Evolutionary conservation across 805 yeast species (phyloP).

Genomic region (Blastobotrys robertii): DNA sequence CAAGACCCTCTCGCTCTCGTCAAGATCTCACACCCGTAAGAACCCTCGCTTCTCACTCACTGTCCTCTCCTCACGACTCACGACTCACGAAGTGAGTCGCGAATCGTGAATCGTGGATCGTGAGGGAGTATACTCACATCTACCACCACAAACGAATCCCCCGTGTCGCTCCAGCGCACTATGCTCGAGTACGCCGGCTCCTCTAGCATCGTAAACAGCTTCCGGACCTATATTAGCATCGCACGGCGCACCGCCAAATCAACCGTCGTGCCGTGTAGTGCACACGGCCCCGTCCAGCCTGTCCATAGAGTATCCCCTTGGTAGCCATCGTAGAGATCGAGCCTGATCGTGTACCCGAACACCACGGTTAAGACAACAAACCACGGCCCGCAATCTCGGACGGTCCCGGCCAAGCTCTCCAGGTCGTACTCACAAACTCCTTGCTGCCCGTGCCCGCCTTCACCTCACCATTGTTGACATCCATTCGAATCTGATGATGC

Average conservation of each 20-base stretch:
- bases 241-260: too few relatives aligned
- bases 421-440: constrained; percentile 2
- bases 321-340: too few relatives aligned
- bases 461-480: not conserved
- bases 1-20: too few relatives aligned
- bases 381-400: too few relatives aligned
- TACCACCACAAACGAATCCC: constrained; percentile 78
- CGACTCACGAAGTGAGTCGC: not conserved
- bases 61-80: too few relatives aligned
- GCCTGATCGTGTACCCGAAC: too few relatives aligned
- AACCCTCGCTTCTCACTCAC: too few relatives aligned
- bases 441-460: not conserved
- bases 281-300: too few relatives aligned
- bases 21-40: too few relatives aligned
- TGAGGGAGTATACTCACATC: constrained; percentile 35
- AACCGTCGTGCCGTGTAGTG: not conserved
- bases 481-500: not conserved
- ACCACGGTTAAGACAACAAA: too few relatives aligned
- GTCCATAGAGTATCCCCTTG: too few relatives aligned
- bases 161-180: constrained; percentile 79
- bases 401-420: too few relatives aligned
- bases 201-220: constrained; percentile 67
- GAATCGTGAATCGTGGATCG: not conserved
- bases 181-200: constrained; percentile 64
- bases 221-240: constrained; percentile 9